These are phyloP conservation scores for Asterophora lycoperdoides DNA, from an alignment of 768 basidiomycete species.

Conservation along the genomic window DNA sequence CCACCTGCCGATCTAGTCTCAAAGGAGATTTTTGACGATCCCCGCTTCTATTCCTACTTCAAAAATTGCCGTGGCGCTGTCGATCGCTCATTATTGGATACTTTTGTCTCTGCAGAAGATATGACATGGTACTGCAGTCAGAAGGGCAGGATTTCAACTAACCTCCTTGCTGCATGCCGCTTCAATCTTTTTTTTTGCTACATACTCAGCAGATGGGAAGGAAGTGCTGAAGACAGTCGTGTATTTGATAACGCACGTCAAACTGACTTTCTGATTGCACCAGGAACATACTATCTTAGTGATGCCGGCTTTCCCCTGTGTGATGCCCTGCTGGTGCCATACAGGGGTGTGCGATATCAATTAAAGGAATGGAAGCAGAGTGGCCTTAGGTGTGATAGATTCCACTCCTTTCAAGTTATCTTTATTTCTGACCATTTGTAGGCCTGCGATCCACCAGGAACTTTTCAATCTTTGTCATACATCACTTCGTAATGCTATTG, in stretches of 20 bases:
- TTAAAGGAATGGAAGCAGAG: slow-evolving; percentile 13
- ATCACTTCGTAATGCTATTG: slow-evolving; percentile 33
- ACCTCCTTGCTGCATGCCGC: slow-evolving; percentile 31
- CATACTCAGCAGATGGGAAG: slow-evolving; percentile 37
- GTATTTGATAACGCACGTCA: slow-evolving; percentile 27
- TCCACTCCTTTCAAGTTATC: slow-evolving; percentile 3
- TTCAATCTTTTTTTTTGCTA: slow-evolving; percentile 35
- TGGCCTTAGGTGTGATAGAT: slow-evolving; percentile 8
- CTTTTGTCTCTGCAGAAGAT: slow-evolving; percentile 13
- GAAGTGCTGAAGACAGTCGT: slow-evolving; percentile 30
- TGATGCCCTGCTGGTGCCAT: slow-evolving; percentile 33
- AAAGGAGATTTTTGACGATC: slow-evolving; percentile 20
- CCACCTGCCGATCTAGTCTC: slow-evolving; percentile 13
- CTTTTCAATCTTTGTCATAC: slow-evolving; percentile 40
- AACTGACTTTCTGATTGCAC: slow-evolving; percentile 26
- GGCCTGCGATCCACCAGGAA: slow-evolving; percentile 33
- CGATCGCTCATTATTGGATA: slow-evolving; percentile 30
- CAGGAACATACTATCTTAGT: slow-evolving; percentile 30
- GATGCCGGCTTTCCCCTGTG: slow-evolving; percentile 34
- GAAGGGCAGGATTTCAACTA: slow-evolving; percentile 35
- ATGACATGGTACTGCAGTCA: slow-evolving; percentile 14
- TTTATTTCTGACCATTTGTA: slow-evolving; percentile 13
- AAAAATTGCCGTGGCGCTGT: slow-evolving; percentile 26
- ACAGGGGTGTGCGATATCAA: slow-evolving; percentile 33
- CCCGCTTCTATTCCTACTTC: slow-evolving; percentile 32